Evolutionary conservation across 2,329 filamentous ascomycete genomes (phyloP).

Genomic region (Scortechinia acanthostroma): DNA sequence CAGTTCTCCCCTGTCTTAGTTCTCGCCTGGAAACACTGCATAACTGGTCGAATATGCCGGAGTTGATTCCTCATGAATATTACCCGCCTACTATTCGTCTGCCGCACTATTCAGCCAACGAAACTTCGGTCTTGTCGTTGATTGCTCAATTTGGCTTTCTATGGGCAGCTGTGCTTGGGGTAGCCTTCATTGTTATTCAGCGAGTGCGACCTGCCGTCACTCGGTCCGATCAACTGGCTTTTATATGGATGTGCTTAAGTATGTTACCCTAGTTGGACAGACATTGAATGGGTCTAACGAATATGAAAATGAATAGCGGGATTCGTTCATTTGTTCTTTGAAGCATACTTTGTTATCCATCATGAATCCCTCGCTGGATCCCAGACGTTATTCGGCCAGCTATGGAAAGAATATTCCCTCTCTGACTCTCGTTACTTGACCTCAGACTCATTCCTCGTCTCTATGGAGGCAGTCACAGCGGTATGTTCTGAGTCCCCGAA

Average conservation of each 20-base stretch:
- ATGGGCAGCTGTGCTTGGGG: neutral
- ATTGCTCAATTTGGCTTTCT: neutral
- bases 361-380: conserved; percentile 26
- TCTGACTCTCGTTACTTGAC: conserved; percentile 48
- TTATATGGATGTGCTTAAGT: neutral
- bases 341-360: conserved; percentile 40
- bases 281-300: neutral
- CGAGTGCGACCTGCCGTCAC: neutral
- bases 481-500: conserved; percentile 11
- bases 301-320: no score
- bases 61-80: conserved; percentile 4
- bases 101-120: neutral
- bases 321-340: conserved; percentile 16
- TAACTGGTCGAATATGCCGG: neutral
- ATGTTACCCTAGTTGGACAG: neutral
- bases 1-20: no score
- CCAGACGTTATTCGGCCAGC: conserved; percentile 36
- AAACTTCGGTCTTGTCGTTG: neutral
- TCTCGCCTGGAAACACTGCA: no score
- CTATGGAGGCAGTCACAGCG: conserved; percentile 45
- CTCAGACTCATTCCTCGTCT: conserved; percentile 41
- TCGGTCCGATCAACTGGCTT: neutral
- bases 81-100: neutral
- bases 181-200: neutral
- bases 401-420: conserved; percentile 51